These are phyloP conservation scores for Tanacetum coccineum DNA, from an alignment of 129 eudicot species.

Conservation along the genomic window DNA sequence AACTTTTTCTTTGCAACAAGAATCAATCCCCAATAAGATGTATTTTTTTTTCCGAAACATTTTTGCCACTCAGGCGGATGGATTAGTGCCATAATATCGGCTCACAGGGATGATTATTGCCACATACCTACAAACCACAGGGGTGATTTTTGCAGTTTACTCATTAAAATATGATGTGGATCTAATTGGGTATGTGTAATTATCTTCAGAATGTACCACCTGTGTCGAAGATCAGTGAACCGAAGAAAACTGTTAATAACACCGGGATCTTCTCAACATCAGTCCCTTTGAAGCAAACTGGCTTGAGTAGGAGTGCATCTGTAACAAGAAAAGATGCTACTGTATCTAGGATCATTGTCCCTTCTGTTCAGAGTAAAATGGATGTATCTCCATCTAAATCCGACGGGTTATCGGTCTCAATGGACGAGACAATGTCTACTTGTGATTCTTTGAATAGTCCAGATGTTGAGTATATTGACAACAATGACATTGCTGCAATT, in stretches of 20 bases:
- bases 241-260: conserved; percentile 45
- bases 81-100: too few species aligned
- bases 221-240: conserved; percentile 38
- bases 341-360: conserved; percentile 24
- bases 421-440: conserved; percentile 85
- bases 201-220: conserved; percentile 48
- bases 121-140: too few species aligned
- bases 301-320: conserved; percentile 8
- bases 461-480: conserved; percentile 78
- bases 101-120: too few species aligned
- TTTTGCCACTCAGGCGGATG: too few species aligned
- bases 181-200: conserved; percentile 1
- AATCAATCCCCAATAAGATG: too few species aligned
- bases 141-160: not conserved
- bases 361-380: conserved; percentile 43
- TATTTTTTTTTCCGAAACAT: too few species aligned
- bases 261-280: conserved; percentile 33
- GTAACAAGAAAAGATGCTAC: conserved; percentile 26
- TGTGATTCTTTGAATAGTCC: conserved; percentile 89
- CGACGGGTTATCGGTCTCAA: conserved; percentile 55
- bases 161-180: not conserved
- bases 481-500: conserved; percentile 61
- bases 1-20: too few species aligned
- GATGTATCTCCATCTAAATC: conserved; percentile 55
- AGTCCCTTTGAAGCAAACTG: conserved; percentile 33